Conservation (phyloP, 768 basidiomycete species). For the Podaxis sp. region DNA sequence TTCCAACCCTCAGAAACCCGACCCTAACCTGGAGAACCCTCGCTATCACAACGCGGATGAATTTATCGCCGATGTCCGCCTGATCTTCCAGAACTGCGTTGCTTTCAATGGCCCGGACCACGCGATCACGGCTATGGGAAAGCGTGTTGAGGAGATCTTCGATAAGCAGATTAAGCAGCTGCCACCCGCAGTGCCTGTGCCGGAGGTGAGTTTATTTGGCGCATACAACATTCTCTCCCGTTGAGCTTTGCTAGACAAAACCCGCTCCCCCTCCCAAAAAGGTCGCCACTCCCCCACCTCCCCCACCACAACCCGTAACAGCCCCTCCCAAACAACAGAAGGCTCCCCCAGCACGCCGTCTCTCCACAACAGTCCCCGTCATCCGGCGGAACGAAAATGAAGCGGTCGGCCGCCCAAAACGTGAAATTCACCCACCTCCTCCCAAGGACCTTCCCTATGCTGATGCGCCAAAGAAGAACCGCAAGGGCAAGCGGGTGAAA, state of each 20-base stretch:
- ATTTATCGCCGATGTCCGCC: slow-evolving; percentile 81
- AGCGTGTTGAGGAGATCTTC: slow-evolving; percentile 78
- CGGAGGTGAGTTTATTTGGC: slow-evolving; percentile 54
- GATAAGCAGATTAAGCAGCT: slow-evolving; percentile 87
- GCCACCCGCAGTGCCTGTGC: slow-evolving; percentile 52
- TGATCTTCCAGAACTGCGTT: slow-evolving; percentile 85
- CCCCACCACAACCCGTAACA: slow-evolving; percentile 39
- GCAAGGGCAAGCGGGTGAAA: slow-evolving; percentile 59
- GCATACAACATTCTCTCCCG: slow-evolving; percentile 5
- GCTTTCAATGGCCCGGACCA: slow-evolving; percentile 96
- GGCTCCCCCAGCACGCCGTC: slow-evolving; percentile 54
- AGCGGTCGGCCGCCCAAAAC: slow-evolving; percentile 79
- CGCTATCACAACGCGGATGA: slow-evolving; percentile 78
- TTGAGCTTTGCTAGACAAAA: slow-evolving; percentile 31
- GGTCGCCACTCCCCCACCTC: slow-evolving; percentile 38
- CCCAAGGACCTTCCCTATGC: slow-evolving; percentile 88
- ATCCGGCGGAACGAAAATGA: slow-evolving; percentile 78
- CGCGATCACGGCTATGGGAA: slow-evolving; percentile 73
- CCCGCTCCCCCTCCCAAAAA: slow-evolving; percentile 46
- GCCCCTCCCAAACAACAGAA: slow-evolving; percentile 47
- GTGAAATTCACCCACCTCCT: slow-evolving; percentile 95
- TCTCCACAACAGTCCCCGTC: slow-evolving; percentile 79
- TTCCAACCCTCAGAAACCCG: slow-evolving; percentile 79
- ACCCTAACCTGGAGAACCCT: slow-evolving; percentile 66
- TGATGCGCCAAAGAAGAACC: slow-evolving; percentile 69